Base-by-base conservation (phyloP, 2,329 filamentous ascomycete genomes). In the Truncatella angustata region DNA sequence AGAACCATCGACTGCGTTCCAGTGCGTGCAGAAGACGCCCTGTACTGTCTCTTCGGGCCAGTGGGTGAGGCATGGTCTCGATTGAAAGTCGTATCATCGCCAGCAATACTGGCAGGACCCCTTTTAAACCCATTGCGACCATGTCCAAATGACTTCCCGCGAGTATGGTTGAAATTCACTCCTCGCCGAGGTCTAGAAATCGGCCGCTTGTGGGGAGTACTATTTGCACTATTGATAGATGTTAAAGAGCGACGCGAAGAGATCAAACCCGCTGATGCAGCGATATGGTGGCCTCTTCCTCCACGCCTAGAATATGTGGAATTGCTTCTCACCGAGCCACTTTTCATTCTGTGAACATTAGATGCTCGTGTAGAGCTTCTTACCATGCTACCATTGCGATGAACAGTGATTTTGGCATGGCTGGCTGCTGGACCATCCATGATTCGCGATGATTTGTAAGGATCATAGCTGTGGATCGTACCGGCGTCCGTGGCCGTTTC, bases 401-500 rank as follows among this genome's bases (percentile, higher is more conserved):
- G 86, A 44, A 94, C 77, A 0, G 83, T 84, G 48, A 91, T 81
- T 60, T 84, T 88, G 26, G 86, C 79, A 60, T 85, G 84, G 54
- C 85, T 80, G 6, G 74, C 77, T 47, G 83, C 77, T 0, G 74
- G 71, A 21, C 73, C 66, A 32, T 73, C 68, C 34, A 74, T 67
- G 45, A 74, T 66, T 5, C 80, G 78, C 3, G 87, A 91, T 4
- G 88, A 84, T 62, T 89, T 83, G 67, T 88, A 96, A 0, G 91
- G 91, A 66, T 96, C 92, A 61, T 96, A 96, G 68, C 87, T 94
- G 56, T 81, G 67, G 10, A 77, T 64, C 0, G 77, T 81, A 7
- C 73, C 77, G 12, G 58, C 61, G 60, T 74, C 54, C 56, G 66
- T 56, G 56, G 62, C 54, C 58, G 62, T 57, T 66, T 73, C 64